Evolutionary conservation across 768 basidiomycete genomes (phyloP), one percentile per base, ranked within the genome.

Genomic region (Phallus indusiatus): DNA sequence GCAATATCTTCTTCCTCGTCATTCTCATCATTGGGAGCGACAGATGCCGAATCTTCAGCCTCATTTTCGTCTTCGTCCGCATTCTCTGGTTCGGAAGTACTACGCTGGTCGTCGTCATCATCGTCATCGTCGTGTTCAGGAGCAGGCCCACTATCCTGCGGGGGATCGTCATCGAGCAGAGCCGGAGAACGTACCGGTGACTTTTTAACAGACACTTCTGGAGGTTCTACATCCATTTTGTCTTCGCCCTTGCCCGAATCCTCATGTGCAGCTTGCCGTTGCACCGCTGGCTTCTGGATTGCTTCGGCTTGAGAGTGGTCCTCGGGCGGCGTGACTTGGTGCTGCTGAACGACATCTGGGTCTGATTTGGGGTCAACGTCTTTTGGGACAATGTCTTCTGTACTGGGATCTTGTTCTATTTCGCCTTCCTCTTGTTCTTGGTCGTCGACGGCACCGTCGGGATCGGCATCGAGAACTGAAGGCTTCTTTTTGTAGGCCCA

Each of bases 401-500:
- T 16, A 35, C 46, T 42, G 9, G n/a, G 33, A 1, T 55, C 35
- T 35, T 55, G 35, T 10, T 56, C 47, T 18, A 14, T 33, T 18
- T 46, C 21, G 24, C 20, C 33, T 20, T 20, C 33, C 16, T 47
- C 17, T 46, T 59, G 55, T 42, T 53, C 56, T 46, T 34, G 34
- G 21, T 33, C n/a, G 17, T 56, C 61, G 35, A 16, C 71, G 36
- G 71, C 72, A 61, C 67, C 60, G 63, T 73, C 64, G 54, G 52
- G 59, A 58, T 68, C 53, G 70, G 70, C 70, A 70, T 77, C 49
- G 1, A 24, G 37, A 0, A 36, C 28, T 71, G 79, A 76, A 56
- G 53, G 72, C 72, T 61, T 77, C 76, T 54, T 81, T 68, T 81
- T 83, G 64, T 78, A 78, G 14, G 83, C 88, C 89, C 90, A 92